Conservation (phyloP, 1,284 basidiomycete species). For the Tranzscheliella williamsii region DNA sequence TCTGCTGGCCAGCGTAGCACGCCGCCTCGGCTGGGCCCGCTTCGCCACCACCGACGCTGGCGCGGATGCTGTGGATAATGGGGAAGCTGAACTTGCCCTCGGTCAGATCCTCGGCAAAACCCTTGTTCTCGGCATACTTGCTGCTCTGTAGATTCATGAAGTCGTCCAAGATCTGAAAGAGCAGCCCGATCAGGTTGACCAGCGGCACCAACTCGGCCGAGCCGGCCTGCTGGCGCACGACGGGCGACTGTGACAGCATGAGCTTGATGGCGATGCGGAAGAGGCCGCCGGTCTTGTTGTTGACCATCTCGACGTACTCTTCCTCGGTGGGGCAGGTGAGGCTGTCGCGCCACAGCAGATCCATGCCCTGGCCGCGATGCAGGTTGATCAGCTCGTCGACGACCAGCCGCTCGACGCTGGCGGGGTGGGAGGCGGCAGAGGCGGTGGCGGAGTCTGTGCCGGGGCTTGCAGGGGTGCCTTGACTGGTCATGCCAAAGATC, state of each 20-base stretch:
- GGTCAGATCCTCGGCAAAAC: constrained; percentile 89
- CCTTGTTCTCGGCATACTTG: constrained; percentile 87
- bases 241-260: constrained; percentile 75
- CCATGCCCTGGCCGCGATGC: constrained; percentile 93
- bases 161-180: constrained; percentile 95
- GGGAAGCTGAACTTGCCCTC: constrained; percentile 98
- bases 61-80: constrained; percentile 80
- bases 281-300: constrained; percentile 96
- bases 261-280: constrained; percentile 90
- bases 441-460: constrained; percentile 61
- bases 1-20: constrained; percentile 7
- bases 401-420: constrained; percentile 40
- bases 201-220: constrained; percentile 68
- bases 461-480: constrained; percentile 64
- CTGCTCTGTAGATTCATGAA: constrained; percentile 90
- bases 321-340: constrained; percentile 90
- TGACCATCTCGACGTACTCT: constrained; percentile 94
- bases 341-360: constrained; percentile 91
- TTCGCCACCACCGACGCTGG: constrained; percentile 11
- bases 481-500: constrained; percentile 73
- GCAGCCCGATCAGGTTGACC: constrained; percentile 89
- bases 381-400: constrained; percentile 77
- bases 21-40: neutral
- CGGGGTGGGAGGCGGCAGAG: constrained; percentile 1
- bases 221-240: neutral